Base-by-base conservation (phyloP, 2,329 filamentous ascomycete genomes). In the Metarhizium rileyi region DNA sequence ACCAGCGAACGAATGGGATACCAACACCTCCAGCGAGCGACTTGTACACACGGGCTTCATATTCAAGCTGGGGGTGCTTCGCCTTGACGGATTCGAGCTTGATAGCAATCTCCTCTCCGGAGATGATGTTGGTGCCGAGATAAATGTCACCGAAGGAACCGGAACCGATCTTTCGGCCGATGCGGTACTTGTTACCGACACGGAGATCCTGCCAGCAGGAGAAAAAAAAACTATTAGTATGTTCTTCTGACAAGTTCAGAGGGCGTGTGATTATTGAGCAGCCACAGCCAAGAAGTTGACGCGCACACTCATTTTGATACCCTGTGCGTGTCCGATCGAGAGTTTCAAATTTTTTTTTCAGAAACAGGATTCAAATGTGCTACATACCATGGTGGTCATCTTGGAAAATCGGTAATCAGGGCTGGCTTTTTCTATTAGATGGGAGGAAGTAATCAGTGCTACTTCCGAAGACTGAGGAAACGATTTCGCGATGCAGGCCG, bases 11-110 rank as follows among this genome's bases (percentile, higher is more conserved):
- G 65, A 97, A 97, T 44, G 93, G 93, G 58, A 98, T 98, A 53
- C 93, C 93, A 61, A 97, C 93, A 69, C 93, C 93, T 58, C 93
- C 93, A 50, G 93, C 93, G 47, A 98, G 87, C 23, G 81, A 85
- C 71, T 86, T 86, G 73, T 86, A 91, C 62, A 97, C 91, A 61
- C 91, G 89, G 51, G 93, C 93, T 73, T 98, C 93, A 77, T 97
- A 97, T 72, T 97, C 93, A 55, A 98, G 83, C 72, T 97, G 93
- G 52, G 93, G 93, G 70, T 97, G 93, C 80, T 98, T 97, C 67
- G 93, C 91, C 80, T 98, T 98, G 74, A 97, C 91, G 58, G 89
- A 95, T 74, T 98, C 93, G 53, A 98, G 88, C 78, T 98, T 98
- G 77, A 98, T 98, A 68, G 93, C 93, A 63, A 98, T 97, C 73